Percentiles rank a stretch among this genome's conserved stretches.
Evolutionary conservation across 2,329 filamentous ascomycete genomes (phyloP).

Genomic region (Rugonectria rugulosa): DNA sequence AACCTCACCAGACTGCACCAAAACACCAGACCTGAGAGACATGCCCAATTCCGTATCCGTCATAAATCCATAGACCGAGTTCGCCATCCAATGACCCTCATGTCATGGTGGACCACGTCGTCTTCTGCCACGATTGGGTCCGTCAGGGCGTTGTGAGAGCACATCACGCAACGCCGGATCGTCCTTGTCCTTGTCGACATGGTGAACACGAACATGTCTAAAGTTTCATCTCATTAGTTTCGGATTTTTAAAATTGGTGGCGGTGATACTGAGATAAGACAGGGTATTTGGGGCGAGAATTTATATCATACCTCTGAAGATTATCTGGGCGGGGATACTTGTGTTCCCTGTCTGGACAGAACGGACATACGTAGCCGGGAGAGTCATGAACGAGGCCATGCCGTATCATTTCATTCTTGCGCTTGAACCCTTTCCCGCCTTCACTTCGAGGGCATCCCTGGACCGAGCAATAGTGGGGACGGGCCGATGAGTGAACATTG

Average conservation of each 20-base stretch:
- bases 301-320: slow-evolving; percentile 76
- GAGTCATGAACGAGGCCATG: slow-evolving; percentile 91
- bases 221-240: slow-evolving; percentile 20
- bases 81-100: neutral
- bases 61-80: neutral
- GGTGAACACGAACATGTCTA: slow-evolving; percentile 93
- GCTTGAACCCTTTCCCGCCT: slow-evolving; percentile 73
- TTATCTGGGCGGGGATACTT: slow-evolving; percentile 96
- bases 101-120: slow-evolving; percentile 62
- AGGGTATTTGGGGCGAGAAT: no score
- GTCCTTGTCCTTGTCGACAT: slow-evolving; percentile 88
- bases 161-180: slow-evolving; percentile 84
- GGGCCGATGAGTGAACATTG: slow-evolving; percentile 71
- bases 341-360: slow-evolving; percentile 92
- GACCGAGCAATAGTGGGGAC: slow-evolving; percentile 72
- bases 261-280: no score
- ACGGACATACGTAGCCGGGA: slow-evolving; percentile 94
- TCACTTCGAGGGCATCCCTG: slow-evolving; percentile 68
- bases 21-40: neutral
- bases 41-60: no score
- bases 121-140: slow-evolving; percentile 80
- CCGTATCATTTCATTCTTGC: slow-evolving; percentile 77
- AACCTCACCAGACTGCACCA: slow-evolving; percentile 5
- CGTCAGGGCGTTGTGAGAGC: slow-evolving; percentile 84
- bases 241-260: no score